Base-by-base conservation (phyloP, 2,329 filamentous ascomycete species). In the Sphaerostilbella broomeana region DNA sequence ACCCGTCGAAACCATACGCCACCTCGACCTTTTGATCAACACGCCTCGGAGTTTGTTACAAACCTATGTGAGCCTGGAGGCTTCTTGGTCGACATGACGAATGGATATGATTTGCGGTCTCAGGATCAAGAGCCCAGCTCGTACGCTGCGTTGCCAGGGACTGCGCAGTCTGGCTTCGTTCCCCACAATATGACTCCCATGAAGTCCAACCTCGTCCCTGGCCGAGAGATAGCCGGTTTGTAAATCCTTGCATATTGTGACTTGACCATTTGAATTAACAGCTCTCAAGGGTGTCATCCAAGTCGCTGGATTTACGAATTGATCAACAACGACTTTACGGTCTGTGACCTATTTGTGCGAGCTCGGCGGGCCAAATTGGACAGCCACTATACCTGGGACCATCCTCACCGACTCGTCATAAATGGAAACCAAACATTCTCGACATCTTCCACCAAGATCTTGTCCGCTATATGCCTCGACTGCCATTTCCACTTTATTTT, bases 401-500 rank as follows among this genome's bases (percentile, higher is more conserved):
- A 65, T 37, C 39, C 50, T 11, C 63, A 65, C 33, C 54, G 53
- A 38, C 49, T 66, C 12, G 56, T 58, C 12, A 57, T 64, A 42
- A 63, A 64, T 35, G 63, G 62, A 20, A 65, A 66, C 34, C 64
- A 67, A 41, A 63, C 54, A 44, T 59, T 51, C 21, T 50, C 43
- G 2, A 52, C 54, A 19, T 27, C 41, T 2, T 53, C 50, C 5
- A 51, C 44, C 6, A 52, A 51, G 2, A 21, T 59, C 3, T 38
- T 67, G 2, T 66, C 64, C 4, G 52, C 62, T 3, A 52, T 67
- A 7, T 67, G 64, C 40, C 50, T 64, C 10, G 58, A 63, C 31
- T 67, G 64, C 35, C 61, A 64, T 35, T 63, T 62, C 22, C 64
- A 67, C 46, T 65, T 67, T 36, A 52, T 67, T 35, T 60, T 67